A percentile compares a stretch with the other conserved stretches of the same genome.
phyloP scores from a whole-genome alignment of 257 asterid species.

The Ilex aquifolium region DNA sequence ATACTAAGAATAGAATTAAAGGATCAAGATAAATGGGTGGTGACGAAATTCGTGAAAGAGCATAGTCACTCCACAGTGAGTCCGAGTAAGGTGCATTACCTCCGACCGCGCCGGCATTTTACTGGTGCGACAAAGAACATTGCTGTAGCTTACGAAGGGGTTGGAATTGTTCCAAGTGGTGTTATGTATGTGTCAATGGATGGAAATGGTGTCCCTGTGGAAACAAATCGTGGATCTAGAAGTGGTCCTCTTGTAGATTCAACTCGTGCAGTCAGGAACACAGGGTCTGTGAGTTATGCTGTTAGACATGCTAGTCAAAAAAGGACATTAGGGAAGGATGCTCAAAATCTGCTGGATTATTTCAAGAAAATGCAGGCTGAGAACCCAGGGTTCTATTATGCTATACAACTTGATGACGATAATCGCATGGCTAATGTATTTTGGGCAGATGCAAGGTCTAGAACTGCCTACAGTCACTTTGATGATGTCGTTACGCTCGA shows the following conservation, averaged over 20 bases:
- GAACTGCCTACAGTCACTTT: constrained; percentile 75
- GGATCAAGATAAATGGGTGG: constrained; percentile 56
- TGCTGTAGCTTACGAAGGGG: constrained; percentile 36
- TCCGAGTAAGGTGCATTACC: constrained; percentile 43
- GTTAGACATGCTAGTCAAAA: constrained; percentile 34
- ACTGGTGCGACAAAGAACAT: constrained; percentile 42
- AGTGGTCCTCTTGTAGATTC: constrained; percentile 29
- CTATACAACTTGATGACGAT: constrained; percentile 86
- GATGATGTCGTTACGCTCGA: constrained; percentile 82
- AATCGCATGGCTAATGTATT: constrained; percentile 81
- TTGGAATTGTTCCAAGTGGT: constrained; percentile 63
- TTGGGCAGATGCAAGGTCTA: constrained; percentile 93
- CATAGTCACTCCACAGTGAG: constrained; percentile 47
- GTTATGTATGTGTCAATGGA: constrained; percentile 67
- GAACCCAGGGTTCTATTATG: constrained; percentile 91
- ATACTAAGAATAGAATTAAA: constrained; percentile 58
- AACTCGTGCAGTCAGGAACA: constrained; percentile 27
- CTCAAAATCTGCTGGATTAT: constrained; percentile 82
- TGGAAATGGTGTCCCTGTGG: constrained; percentile 40
- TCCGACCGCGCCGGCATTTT: constrained; percentile 52
- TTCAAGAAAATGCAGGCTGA: constrained; percentile 91
- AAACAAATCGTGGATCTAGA: constrained; percentile 35
- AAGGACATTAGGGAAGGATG: constrained; percentile 72
- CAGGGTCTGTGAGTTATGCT: constrained; percentile 24
- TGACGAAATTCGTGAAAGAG: constrained; percentile 59